Conservation (phyloP, 2,329 filamentous ascomycete genomes). For the Calycina herbarum region DNA sequence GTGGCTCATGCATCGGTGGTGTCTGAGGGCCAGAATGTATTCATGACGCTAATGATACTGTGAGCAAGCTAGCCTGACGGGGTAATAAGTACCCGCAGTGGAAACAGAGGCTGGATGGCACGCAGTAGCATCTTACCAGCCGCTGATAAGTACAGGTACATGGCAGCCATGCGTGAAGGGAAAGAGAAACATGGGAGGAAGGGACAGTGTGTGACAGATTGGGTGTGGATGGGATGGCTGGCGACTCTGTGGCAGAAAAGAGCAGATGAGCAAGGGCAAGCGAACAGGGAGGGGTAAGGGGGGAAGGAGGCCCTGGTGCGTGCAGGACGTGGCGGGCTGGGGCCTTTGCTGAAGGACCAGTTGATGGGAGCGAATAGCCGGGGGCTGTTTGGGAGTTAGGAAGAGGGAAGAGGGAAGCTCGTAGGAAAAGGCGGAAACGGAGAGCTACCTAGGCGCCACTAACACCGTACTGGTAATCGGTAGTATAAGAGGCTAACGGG, state of each 20-base stretch:
- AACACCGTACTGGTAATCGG: background rate
- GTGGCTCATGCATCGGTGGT: slow-evolving; percentile 33
- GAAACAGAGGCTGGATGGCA: slow-evolving; percentile 33
- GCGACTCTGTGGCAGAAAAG: slow-evolving; percentile 3
- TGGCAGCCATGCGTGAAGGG: background rate
- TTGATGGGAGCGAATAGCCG: slow-evolving; percentile 22
- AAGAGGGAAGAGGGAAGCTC: slow-evolving; percentile 1
- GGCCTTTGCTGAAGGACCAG: slow-evolving; percentile 19
- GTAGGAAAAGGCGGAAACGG: background rate
- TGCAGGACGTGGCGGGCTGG: slow-evolving; percentile 22
- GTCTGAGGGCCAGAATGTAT: background rate
- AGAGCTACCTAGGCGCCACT: background rate
- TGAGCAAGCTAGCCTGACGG: slow-evolving; percentile 28
- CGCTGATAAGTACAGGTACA: slow-evolving; percentile 20
- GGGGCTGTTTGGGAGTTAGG: slow-evolving; percentile 30
- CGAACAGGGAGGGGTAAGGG: slow-evolving; percentile 1
- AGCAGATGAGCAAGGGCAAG: background rate
- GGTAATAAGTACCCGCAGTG: slow-evolving; percentile 30
- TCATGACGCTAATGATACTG: background rate
- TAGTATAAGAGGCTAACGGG: background rate
- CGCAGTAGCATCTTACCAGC: slow-evolving; percentile 17
- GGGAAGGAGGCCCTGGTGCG: slow-evolving; percentile 22
- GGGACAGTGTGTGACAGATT: background rate
- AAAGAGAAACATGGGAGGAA: background rate
- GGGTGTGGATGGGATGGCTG: background rate